Conservation (phyloP, 2,329 filamentous ascomycete species). For the Ploettnerulaceae sp. region DNA sequence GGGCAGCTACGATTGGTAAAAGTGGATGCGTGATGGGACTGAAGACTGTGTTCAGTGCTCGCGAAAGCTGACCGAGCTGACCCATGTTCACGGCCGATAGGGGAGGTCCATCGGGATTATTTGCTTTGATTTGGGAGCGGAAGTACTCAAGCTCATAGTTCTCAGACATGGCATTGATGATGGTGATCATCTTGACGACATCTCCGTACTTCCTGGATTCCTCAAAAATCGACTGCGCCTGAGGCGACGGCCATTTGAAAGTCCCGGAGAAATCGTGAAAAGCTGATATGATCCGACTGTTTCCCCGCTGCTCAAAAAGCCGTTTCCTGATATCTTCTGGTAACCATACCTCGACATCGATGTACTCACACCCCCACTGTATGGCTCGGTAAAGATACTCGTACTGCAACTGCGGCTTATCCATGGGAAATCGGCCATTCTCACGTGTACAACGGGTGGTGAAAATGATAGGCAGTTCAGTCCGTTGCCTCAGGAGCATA, state of each 20-base stretch:
- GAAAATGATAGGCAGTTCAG: conserved; percentile 85
- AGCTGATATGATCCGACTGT: conserved; percentile 83
- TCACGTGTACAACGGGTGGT: conserved; percentile 78
- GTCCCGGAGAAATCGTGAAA: conserved; percentile 84
- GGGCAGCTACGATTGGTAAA: conserved; percentile 77
- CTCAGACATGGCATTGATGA: conserved; percentile 75
- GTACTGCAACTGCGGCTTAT: conserved; percentile 69
- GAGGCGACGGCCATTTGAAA: conserved; percentile 75
- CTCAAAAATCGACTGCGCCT: conserved; percentile 67
- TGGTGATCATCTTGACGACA: conserved; percentile 86
- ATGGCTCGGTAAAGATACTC: conserved; percentile 78
- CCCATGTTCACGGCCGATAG: conserved; percentile 86
- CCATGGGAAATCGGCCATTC: conserved; percentile 82
- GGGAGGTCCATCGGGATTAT: conserved; percentile 64
- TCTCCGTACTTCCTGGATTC: conserved; percentile 71
- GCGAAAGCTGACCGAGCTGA: conserved; percentile 76
- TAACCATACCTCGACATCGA: conserved; percentile 84
- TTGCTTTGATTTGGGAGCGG: conserved; percentile 66
- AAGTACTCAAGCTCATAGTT: conserved; percentile 92
- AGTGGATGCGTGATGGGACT: conserved; percentile 84
- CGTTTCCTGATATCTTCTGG: conserved; percentile 67
- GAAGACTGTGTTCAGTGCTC: conserved; percentile 79
- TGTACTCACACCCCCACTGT: conserved; percentile 85
- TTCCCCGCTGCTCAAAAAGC: conserved; percentile 66
- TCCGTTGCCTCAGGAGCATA: conserved; percentile 76